These are phyloP conservation scores for Sporobolomyces phaffii DNA, from an alignment of 768 basidiomycete species.

Conservation along the genomic window DNA sequence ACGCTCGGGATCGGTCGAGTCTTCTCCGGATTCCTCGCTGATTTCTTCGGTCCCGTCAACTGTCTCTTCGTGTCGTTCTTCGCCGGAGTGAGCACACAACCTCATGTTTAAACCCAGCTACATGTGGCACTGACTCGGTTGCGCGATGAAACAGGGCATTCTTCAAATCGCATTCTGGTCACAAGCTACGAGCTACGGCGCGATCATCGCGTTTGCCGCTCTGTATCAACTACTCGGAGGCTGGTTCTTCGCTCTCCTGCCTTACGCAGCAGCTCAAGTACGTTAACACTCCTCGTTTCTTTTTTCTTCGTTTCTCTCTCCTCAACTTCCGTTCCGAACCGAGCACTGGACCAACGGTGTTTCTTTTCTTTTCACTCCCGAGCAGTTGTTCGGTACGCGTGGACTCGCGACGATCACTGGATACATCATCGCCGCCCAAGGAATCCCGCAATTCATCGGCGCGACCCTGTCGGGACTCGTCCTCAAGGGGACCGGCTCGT, in stretches of 20 bases:
- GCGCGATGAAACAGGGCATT: slow-evolving; percentile 9
- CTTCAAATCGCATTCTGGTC: slow-evolving; percentile 42
- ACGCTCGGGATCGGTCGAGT: slow-evolving; percentile 28
- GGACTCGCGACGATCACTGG: slow-evolving; percentile 27
- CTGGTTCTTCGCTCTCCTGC: slow-evolving; percentile 20
- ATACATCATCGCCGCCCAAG: slow-evolving; percentile 13
- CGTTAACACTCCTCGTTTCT: too few relatives aligned
- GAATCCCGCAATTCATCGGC: slow-evolving; percentile 12
- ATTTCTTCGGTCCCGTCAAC: slow-evolving; percentile 43
- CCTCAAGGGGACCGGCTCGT: slow-evolving; percentile 3
- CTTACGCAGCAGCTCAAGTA: slow-evolving; percentile 15
- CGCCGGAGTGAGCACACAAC: background rate
- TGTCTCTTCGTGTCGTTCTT: slow-evolving; percentile 38
- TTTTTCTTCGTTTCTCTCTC: background rate
- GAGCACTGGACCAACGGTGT: background rate
- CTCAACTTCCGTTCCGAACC: too few relatives aligned
- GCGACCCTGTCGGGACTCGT: slow-evolving; percentile 16
- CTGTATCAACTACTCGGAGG: slow-evolving; percentile 4
- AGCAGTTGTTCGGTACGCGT: slow-evolving; percentile 26
- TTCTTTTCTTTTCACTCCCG: too few relatives aligned
- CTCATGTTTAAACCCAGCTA: background rate
- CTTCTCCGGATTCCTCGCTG: slow-evolving; percentile 40
- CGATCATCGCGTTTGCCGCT: slow-evolving; percentile 38
- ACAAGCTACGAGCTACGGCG: slow-evolving; percentile 38
- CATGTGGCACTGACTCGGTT: background rate